Evolutionary conservation across 108 stramenopile genomes (phyloP).

Genomic region (Ochromonas danica): DNA sequence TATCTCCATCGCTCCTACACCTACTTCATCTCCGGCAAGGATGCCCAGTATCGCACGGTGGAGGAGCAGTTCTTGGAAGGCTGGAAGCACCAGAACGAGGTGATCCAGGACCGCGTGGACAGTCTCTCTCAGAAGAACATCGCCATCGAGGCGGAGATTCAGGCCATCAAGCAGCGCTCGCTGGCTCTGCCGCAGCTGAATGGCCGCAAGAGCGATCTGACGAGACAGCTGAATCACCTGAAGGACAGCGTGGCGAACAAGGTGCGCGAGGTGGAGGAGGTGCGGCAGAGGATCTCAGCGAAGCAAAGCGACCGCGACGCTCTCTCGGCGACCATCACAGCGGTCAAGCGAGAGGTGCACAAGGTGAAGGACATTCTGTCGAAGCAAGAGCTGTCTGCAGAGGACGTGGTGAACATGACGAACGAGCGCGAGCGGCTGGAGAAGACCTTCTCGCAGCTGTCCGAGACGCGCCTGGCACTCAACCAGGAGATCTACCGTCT

Average conservation of each 20-base stretch:
- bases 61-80: conserved; percentile 43
- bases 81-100: conserved; percentile 24
- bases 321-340: background rate
- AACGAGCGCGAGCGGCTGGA: conserved; percentile 25
- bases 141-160: conserved; percentile 58
- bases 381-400: conserved; percentile 52
- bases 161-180: conserved; percentile 63
- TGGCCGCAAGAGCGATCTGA: conserved; percentile 43
- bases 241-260: conserved; percentile 45
- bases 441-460: background rate
- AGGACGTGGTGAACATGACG: conserved; percentile 32
- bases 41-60: conserved; percentile 66
- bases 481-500: background rate
- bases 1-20: conserved; percentile 73
- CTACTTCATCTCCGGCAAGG: conserved; percentile 80
- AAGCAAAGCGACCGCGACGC: background rate
- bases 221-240: conserved; percentile 48
- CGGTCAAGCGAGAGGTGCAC: conserved; percentile 10
- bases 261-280: background rate
- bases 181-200: background rate
- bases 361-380: conserved; percentile 32
- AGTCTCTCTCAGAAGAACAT: conserved; percentile 15
- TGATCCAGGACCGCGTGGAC: conserved; percentile 19
- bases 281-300: background rate
- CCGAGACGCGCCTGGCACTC: background rate